Evolutionary conservation across 805 yeast species (phyloP).

Genomic region (Cyberlindnera japonica): DNA sequence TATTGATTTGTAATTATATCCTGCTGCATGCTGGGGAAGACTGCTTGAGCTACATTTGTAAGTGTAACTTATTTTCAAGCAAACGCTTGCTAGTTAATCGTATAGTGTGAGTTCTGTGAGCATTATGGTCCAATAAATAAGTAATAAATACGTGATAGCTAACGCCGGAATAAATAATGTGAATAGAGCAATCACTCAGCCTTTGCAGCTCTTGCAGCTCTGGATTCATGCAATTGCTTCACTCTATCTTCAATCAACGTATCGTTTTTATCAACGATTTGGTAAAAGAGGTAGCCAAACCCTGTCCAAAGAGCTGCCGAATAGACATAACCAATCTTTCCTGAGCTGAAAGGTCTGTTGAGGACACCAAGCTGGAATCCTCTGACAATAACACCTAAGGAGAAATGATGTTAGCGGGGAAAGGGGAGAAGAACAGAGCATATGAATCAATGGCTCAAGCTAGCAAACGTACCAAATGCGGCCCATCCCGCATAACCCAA

Average conservation of each 20-base stretch:
- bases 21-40: too few relatives aligned
- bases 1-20: too few relatives aligned
- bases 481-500: constrained; percentile 36
- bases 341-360: constrained; percentile 35
- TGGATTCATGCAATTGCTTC: constrained; percentile 34
- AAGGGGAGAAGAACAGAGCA: too few relatives aligned
- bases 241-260: constrained; percentile 35
- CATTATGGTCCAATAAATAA: neutral
- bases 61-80: too few relatives aligned
- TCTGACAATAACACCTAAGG: constrained; percentile 38
- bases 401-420: neutral
- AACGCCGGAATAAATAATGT: constrained; percentile 1
- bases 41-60: too few relatives aligned
- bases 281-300: constrained; percentile 37
- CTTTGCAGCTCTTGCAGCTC: constrained; percentile 28
- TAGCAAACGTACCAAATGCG: constrained; percentile 31
- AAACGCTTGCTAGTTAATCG: too few relatives aligned
- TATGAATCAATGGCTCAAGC: neutral
- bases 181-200: constrained; percentile 1
- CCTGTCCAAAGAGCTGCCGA: constrained; percentile 45
- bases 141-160: neutral
- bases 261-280: constrained; percentile 38
- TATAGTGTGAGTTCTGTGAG: too few relatives aligned
- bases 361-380: constrained; percentile 42
- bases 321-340: constrained; percentile 38